phyloP scores from a whole-genome alignment of 2,329 filamentous ascomycete species.

The Cephalotrichum gorgonifer region DNA sequence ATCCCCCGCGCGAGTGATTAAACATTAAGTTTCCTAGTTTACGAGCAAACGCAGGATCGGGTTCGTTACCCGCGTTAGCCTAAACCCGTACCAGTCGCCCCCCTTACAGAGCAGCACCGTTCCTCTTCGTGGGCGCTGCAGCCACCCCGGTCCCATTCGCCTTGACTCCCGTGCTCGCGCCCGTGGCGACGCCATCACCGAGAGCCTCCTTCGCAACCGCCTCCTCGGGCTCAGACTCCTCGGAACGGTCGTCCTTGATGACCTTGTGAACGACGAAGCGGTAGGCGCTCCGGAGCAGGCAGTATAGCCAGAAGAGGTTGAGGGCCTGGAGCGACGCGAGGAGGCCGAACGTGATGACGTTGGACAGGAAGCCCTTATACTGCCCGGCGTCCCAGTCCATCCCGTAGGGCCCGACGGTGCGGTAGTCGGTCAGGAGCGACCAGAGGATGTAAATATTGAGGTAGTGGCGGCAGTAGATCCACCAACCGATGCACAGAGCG shows the following conservation, averaged over 20 bases:
- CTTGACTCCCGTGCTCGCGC: no score
- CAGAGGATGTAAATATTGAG: slow-evolving; percentile 69
- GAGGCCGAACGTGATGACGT: slow-evolving; percentile 56
- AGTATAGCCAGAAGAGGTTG: slow-evolving; percentile 74
- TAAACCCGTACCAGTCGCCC: no score
- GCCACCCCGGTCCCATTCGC: no score
- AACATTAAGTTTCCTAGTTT: no score
- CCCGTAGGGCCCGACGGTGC: slow-evolving; percentile 62
- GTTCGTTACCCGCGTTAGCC: no score
- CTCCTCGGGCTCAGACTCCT: slow-evolving; percentile 55
- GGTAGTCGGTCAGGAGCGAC: slow-evolving; percentile 66
- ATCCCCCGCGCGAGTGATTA: no score
- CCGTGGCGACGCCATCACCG: neutral
- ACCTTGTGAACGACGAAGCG: slow-evolving; percentile 55
- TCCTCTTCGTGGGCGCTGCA: no score
- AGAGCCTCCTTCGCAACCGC: slow-evolving; percentile 14
- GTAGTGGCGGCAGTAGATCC: slow-evolving; percentile 86
- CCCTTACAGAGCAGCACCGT: no score
- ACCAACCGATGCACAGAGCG: slow-evolving; percentile 67
- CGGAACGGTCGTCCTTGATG: slow-evolving; percentile 62
- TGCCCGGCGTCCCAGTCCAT: slow-evolving; percentile 67
- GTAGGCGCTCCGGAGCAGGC: slow-evolving; percentile 65
- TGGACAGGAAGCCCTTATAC: slow-evolving; percentile 65
- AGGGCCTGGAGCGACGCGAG: slow-evolving; percentile 61
- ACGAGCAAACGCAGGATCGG: no score